Conservation (phyloP, 2,329 filamentous ascomycete genomes). For the Emmonsiellopsis sp. region DNA sequence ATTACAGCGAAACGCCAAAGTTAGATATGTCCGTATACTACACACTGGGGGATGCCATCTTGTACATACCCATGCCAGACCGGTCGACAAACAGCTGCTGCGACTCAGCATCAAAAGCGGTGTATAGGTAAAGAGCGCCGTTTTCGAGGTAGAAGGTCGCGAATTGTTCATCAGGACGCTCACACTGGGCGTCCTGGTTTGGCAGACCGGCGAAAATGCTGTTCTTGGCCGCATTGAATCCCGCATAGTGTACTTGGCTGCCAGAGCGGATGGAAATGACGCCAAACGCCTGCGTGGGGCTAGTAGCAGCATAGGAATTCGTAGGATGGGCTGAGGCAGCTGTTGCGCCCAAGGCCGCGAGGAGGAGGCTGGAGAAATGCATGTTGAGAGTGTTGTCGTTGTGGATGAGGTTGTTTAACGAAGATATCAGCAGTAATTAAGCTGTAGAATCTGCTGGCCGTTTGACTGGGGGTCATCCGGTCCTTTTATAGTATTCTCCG, state of each 20-base stretch:
- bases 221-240: slow-evolving; percentile 37
- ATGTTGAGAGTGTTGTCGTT: slow-evolving; percentile 13
- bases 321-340: slow-evolving; percentile 23
- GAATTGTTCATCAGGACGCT: slow-evolving; percentile 23
- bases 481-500: too few relatives aligned
- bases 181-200: slow-evolving; percentile 43
- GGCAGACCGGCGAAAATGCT: slow-evolving; percentile 38
- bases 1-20: not conserved
- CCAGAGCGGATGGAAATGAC: slow-evolving; percentile 44
- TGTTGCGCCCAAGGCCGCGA: slow-evolving; percentile 24
- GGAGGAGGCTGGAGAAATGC: slow-evolving; percentile 20
- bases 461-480: too few relatives aligned
- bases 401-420: too few relatives aligned
- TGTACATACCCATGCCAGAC: slow-evolving; percentile 47
- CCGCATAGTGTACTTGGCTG: slow-evolving; percentile 40
- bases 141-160: slow-evolving; percentile 46
- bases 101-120: slow-evolving; percentile 25
- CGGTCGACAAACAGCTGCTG: slow-evolving; percentile 49
- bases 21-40: not conserved
- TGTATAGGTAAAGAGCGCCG: slow-evolving; percentile 43
- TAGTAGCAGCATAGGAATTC: slow-evolving; percentile 16
- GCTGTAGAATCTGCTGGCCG: too few relatives aligned
- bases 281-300: slow-evolving; percentile 34
- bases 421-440: too few relatives aligned
- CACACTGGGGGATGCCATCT: not conserved